A percentile compares a stretch with the other conserved stretches of the same genome.
phyloP scores from a whole-genome alignment of 257 asterid species.

The Solanum paucissectum region DNA sequence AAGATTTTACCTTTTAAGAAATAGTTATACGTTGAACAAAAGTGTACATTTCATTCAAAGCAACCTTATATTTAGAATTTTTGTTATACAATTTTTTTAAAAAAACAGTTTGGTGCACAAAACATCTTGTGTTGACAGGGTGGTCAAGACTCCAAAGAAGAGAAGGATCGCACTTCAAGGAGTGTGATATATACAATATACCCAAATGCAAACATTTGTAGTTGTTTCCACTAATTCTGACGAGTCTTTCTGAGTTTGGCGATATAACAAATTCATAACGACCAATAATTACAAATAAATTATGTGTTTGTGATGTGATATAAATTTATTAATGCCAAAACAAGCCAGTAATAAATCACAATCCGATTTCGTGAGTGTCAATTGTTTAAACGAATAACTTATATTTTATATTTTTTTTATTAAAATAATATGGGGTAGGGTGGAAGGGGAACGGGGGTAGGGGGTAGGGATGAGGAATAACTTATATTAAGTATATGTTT shows the following conservation, averaged over 20 bases:
- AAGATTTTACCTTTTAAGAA: not conserved
- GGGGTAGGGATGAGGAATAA: not conserved
- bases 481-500: not conserved
- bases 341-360: not conserved
- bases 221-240: not conserved
- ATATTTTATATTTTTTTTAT: not conserved
- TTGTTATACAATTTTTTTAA: not conserved
- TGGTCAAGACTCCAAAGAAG: not conserved
- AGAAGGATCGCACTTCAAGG: not conserved
- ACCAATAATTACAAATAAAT: not conserved
- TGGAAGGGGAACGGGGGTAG: not conserved
- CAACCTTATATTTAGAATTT: not conserved
- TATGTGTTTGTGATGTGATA: not conserved
- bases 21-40: not conserved
- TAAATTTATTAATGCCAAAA: not conserved
- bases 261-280: not conserved
- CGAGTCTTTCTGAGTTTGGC: not conserved
- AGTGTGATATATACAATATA: not conserved
- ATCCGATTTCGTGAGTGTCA: not conserved
- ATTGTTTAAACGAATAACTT: not conserved
- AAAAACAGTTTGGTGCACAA: not conserved
- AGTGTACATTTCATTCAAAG: not conserved
- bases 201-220: not conserved
- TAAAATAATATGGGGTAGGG: not conserved
- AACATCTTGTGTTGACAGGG: not conserved